Percentiles rank a stretch among this genome's conserved stretches.
Conservation (phyloP, 768 basidiomycete species). For the Lepiota venenata region DNA sequence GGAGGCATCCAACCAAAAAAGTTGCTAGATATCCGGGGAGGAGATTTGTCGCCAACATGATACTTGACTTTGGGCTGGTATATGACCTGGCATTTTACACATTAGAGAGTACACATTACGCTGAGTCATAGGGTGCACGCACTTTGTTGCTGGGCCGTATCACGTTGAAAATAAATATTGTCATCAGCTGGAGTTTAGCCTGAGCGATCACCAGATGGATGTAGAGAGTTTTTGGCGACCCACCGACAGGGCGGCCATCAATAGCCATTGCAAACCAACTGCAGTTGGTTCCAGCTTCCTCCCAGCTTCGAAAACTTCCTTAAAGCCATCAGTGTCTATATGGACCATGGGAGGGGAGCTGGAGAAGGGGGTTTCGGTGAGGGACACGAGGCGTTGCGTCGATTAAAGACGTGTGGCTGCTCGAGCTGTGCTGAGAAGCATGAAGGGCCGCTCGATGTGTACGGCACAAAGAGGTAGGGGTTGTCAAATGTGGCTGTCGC, state of each 20-base stretch:
- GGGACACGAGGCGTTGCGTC: not conserved
- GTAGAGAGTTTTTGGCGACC: constrained; percentile 15
- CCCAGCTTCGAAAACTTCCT: constrained; percentile 22
- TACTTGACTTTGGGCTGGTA: constrained; percentile 89
- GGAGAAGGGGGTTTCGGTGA: not conserved
- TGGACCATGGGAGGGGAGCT: not conserved
- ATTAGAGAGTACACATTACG: constrained; percentile 52
- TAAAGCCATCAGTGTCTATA: constrained; percentile 17
- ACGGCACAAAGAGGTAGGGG: no score
- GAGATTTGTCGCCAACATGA: constrained; percentile 61
- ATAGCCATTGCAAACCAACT: constrained; percentile 53
- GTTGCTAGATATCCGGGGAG: constrained; percentile 69
- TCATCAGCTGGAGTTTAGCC: constrained; percentile 59
- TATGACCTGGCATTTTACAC: constrained; percentile 42
- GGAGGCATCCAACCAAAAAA: constrained; percentile 81
- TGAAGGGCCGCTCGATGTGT: no score
- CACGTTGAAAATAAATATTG: constrained; percentile 61
- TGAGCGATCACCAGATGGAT: constrained; percentile 24
- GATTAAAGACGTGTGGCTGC: no score
- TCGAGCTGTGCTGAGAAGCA: no score
- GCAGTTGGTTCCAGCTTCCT: constrained; percentile 57
- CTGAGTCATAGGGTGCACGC: constrained; percentile 18
- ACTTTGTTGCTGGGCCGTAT: constrained; percentile 80
- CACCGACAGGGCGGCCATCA: constrained; percentile 59
- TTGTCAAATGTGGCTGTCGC: no score